A percentile compares a stretch with the other conserved stretches of the same genome.
Conservation (phyloP, 2,329 filamentous ascomycete genomes). For the Fusarium redolens region DNA sequence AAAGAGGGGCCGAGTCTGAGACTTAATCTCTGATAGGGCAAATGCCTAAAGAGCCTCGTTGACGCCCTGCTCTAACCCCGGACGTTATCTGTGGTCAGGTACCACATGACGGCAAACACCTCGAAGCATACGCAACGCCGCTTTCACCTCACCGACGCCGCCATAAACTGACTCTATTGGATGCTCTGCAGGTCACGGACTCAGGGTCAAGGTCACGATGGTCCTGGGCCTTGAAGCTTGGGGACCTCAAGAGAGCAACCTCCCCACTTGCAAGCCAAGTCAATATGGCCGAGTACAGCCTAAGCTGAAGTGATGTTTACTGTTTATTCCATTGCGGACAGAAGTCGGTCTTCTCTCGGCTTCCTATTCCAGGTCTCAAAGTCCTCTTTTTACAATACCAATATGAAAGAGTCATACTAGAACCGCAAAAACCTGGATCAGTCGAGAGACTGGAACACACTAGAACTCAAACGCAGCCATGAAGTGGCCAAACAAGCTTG, state of each 20-base stretch:
- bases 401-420: neutral
- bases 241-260: neutral
- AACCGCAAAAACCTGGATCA: neutral
- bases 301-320: neutral
- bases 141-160: constrained; percentile 41
- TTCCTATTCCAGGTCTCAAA: neutral
- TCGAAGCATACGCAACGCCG: constrained; percentile 30
- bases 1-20: constrained; percentile 12
- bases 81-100: constrained; percentile 40
- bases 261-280: constrained; percentile 27
- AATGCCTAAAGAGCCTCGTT: constrained; percentile 6
- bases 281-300: neutral
- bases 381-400: neutral
- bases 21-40: constrained; percentile 33
- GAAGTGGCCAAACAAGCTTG: constrained; percentile 11
- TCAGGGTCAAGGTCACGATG: constrained; percentile 41
- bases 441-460: neutral
- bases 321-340: neutral
- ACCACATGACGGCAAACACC: constrained; percentile 36
- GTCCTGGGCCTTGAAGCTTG: neutral
- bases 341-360: constrained; percentile 18
- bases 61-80: constrained; percentile 28
- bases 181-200: constrained; percentile 41
- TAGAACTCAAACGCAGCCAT: neutral
- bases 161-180: constrained; percentile 35